phyloP scores from a whole-genome alignment of 495 filamentous ascomycete species.

The Talaromyces trachyspermus region DNA sequence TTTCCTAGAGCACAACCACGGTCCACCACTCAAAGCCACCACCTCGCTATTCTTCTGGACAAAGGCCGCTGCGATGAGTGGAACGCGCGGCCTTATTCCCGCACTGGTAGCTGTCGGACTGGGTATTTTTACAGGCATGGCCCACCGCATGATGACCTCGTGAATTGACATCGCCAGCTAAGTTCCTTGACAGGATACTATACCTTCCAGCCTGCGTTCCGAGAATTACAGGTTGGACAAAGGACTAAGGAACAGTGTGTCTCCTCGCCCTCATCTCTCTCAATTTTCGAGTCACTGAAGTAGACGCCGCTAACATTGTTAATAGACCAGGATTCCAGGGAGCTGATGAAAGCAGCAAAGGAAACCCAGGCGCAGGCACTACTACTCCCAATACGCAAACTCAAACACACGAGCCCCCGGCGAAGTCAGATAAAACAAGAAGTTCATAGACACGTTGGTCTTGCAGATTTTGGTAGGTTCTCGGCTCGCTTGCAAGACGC shows the following conservation, averaged over 20 bases:
- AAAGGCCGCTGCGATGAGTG: constrained; percentile 2
- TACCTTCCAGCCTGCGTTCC: constrained; percentile 21
- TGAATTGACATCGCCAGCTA: neutral
- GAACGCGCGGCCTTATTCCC: constrained; percentile 29
- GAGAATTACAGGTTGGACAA: constrained; percentile 9
- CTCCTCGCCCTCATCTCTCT: neutral
- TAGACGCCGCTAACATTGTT: neutral
- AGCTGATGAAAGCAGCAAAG: neutral
- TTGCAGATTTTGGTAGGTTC: neutral
- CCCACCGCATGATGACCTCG: neutral
- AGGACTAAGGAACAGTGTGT: constrained; percentile 1
- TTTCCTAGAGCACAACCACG: no score
- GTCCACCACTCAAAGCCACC: no score
- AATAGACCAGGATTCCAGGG: no score
- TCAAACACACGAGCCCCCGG: neutral
- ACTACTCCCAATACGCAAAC: no score
- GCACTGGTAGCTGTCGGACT: constrained; percentile 32
- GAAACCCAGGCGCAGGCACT: neutral
- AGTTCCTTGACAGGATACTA: constrained; percentile 20
- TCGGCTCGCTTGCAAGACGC: no score
- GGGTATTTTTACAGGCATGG: constrained; percentile 33
- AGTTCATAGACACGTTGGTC: neutral
- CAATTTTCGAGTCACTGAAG: no score
- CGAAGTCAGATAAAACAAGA: neutral
- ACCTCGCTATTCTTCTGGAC: neutral